phyloP scores from a whole-genome alignment of 495 filamentous ascomycete genomes.

The Neurospora sp. region DNA sequence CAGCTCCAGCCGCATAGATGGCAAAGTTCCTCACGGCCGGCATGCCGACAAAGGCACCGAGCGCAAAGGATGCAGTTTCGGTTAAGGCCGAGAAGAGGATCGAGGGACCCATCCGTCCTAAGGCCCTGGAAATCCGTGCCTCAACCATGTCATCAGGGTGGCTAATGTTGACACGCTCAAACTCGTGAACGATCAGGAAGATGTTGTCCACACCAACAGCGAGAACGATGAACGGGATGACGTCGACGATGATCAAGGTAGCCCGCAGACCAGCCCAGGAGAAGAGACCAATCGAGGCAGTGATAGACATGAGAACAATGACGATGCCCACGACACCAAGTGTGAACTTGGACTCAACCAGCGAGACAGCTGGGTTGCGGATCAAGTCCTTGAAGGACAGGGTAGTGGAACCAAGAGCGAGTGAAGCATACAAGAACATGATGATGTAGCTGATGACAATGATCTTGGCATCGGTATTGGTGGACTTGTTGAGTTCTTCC shows the following conservation, averaged over 20 bases:
- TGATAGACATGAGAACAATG: constrained; percentile 96
- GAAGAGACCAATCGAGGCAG: constrained; percentile 86
- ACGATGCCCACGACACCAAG: constrained; percentile 84
- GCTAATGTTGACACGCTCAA: constrained; percentile 85
- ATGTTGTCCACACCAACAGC: constrained; percentile 98
- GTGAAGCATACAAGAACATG: constrained; percentile 94
- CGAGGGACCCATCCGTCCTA: constrained; percentile 90
- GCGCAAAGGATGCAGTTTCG: constrained; percentile 83
- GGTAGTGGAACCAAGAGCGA: constrained; percentile 82
- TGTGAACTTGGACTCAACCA: constrained; percentile 93
- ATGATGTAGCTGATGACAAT: constrained; percentile 94
- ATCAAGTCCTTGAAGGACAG: constrained; percentile 64
- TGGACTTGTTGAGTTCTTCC: constrained; percentile 88
- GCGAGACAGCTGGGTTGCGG: constrained; percentile 65
- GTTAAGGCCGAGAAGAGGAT: constrained; percentile 92
- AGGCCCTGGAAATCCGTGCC: constrained; percentile 67
- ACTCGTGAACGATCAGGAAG: constrained; percentile 96
- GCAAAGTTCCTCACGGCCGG: constrained; percentile 96
- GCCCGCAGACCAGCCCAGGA: constrained; percentile 83
- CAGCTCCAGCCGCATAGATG: constrained; percentile 88
- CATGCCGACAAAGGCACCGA: constrained; percentile 94
- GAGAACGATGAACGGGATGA: constrained; percentile 93
- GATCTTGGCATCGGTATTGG: constrained; percentile 96
- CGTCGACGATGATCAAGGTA: constrained; percentile 94
- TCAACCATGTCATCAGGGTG: constrained; percentile 81